Evolutionary conservation across 768 basidiomycete genomes (phyloP).

Genomic region (Kwoniella sp.): DNA sequence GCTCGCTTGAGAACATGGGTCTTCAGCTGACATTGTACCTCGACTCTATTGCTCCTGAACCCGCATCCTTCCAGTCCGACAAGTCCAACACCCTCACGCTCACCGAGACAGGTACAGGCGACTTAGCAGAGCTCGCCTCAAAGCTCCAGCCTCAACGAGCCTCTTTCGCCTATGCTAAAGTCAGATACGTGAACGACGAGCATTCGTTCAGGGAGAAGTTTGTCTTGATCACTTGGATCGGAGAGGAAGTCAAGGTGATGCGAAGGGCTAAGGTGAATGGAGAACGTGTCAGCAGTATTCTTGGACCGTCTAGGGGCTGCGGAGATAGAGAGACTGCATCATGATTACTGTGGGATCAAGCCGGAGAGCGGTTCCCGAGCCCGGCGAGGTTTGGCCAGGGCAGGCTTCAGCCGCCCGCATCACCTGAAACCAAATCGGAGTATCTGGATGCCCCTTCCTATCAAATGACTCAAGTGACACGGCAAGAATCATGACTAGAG

Average conservation of each 20-base stretch:
- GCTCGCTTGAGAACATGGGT: too few relatives aligned
- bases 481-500: neutral
- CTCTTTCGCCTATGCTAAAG: slow-evolving; percentile 79
- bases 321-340: too few relatives aligned
- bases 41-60: neutral
- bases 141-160: slow-evolving; percentile 68
- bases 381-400: neutral
- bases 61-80: slow-evolving; percentile 38
- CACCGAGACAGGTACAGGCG: slow-evolving; percentile 76
- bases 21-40: neutral
- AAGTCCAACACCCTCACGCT: slow-evolving; percentile 71
- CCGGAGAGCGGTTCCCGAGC: neutral
- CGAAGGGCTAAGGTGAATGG: slow-evolving; percentile 76
- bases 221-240: slow-evolving; percentile 55
- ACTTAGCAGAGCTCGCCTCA: slow-evolving; percentile 74
- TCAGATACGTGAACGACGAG: slow-evolving; percentile 64
- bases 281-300: neutral
- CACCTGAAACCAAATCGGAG: too few relatives aligned
- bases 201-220: slow-evolving; percentile 70
- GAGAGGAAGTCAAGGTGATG: slow-evolving; percentile 73
- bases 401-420: too few relatives aligned
- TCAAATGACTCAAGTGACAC: too few relatives aligned
- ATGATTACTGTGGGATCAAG: neutral
- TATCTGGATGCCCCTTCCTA: too few relatives aligned
- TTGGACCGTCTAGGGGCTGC: neutral